These are phyloP conservation scores for Penicillium robsamsonii DNA, from an alignment of 495 filamentous ascomycete genomes.

Conservation along the genomic window DNA sequence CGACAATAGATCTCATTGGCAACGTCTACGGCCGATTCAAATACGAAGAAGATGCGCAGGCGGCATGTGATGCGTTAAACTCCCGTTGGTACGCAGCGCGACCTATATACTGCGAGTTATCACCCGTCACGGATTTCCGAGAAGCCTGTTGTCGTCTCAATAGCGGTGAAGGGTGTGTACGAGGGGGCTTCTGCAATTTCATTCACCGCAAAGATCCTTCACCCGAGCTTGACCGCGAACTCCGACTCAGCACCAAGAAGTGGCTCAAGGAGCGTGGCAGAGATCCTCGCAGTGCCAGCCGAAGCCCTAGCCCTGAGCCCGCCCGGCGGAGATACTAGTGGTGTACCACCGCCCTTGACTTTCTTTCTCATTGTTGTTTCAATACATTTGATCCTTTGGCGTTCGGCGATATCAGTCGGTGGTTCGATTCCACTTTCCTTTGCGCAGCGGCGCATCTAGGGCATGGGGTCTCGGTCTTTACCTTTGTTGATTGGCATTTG, in stretches of 20 bases:
- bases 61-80: slow-evolving; percentile 91
- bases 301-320: slow-evolving; percentile 76
- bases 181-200: slow-evolving; percentile 98
- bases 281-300: slow-evolving; percentile 75
- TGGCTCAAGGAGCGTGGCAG: slow-evolving; percentile 85
- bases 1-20: slow-evolving; percentile 76
- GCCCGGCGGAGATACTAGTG: slow-evolving; percentile 63
- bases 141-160: slow-evolving; percentile 97
- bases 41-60: slow-evolving; percentile 95
- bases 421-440: slow-evolving; percentile 21
- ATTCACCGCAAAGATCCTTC: slow-evolving; percentile 95
- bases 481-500: slow-evolving; percentile 23
- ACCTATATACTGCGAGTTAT: slow-evolving; percentile 96
- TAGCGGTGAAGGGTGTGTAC: slow-evolving; percentile 89
- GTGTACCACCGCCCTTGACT: slow-evolving; percentile 11
- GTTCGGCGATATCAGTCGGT: slow-evolving; percentile 31
- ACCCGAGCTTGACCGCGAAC: slow-evolving; percentile 81
- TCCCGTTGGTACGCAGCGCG: slow-evolving; percentile 94
- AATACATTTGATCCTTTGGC: slow-evolving; percentile 21
- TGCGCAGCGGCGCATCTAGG: slow-evolving; percentile 21
- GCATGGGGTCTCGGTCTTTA: slow-evolving; percentile 17
- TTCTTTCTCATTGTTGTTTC: slow-evolving; percentile 16
- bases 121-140: slow-evolving; percentile 95
- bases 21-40: slow-evolving; percentile 99
- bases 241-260: slow-evolving; percentile 89